Conservation (phyloP, 2,329 filamentous ascomycete genomes). For the Fusarium compactum region DNA sequence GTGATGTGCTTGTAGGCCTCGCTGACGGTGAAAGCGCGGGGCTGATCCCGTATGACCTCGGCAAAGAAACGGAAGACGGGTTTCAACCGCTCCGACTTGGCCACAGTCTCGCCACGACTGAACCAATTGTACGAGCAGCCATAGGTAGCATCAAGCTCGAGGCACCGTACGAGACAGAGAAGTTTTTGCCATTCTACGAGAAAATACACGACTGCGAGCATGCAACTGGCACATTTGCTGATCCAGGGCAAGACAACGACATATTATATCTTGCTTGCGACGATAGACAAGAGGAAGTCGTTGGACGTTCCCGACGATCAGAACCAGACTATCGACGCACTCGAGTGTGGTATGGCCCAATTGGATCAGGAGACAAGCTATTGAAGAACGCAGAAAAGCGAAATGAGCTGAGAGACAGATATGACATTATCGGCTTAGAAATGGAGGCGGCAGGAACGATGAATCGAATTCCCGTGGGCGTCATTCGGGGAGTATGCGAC, state of each 20-base stretch:
- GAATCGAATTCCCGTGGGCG: slow-evolving; percentile 49
- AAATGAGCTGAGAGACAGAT: slow-evolving; percentile 45
- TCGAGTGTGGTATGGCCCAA: slow-evolving; percentile 26
- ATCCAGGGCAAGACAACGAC: slow-evolving; percentile 51
- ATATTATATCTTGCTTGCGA: slow-evolving; percentile 28
- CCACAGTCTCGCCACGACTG: slow-evolving; percentile 46
- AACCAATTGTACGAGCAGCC: slow-evolving; percentile 51
- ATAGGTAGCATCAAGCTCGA: slow-evolving; percentile 50
- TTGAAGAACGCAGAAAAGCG: slow-evolving; percentile 45
- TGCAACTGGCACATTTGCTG: slow-evolving; percentile 44
- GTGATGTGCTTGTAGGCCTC: slow-evolving; percentile 53
- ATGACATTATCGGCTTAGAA: slow-evolving; percentile 50
- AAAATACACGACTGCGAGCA: slow-evolving; percentile 45
- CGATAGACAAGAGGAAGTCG: accelerated
- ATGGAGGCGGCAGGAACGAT: slow-evolving; percentile 42
- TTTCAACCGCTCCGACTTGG: slow-evolving; percentile 47
- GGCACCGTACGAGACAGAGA: slow-evolving; percentile 38
- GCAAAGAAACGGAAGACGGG: slow-evolving; percentile 50
- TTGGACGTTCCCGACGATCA: neutral
- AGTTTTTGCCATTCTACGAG: slow-evolving; percentile 41
- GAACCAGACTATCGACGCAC: neutral
- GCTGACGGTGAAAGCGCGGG: slow-evolving; percentile 43
- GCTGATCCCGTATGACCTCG: slow-evolving; percentile 51
- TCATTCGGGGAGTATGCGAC: slow-evolving; percentile 52
- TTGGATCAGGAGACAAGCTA: slow-evolving; percentile 52